These are phyloP conservation scores for Petasospora fabianii DNA, from an alignment of 1,139 yeast species.

Conservation along the genomic window DNA sequence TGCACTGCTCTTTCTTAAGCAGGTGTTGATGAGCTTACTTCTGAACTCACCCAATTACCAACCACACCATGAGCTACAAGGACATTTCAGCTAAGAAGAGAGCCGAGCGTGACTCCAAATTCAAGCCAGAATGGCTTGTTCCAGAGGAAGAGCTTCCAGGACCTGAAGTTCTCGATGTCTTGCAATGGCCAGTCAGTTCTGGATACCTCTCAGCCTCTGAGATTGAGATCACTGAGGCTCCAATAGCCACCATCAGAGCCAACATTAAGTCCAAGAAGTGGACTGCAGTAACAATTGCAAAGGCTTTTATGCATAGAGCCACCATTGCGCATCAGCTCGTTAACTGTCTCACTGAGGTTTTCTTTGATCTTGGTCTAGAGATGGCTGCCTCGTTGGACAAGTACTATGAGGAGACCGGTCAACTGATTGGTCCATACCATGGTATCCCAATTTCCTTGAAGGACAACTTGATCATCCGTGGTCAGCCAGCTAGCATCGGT, in stretches of 20 bases:
- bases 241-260: slow-evolving; percentile 27
- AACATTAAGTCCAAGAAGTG: slow-evolving; percentile 27
- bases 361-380: slow-evolving; percentile 36
- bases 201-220: slow-evolving; percentile 29
- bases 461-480: slow-evolving; percentile 46
- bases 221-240: slow-evolving; percentile 34
- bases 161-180: slow-evolving; percentile 36
- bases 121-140: slow-evolving; percentile 39
- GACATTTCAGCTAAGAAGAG: slow-evolving; percentile 36
- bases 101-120: slow-evolving; percentile 34
- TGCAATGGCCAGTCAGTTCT: slow-evolving; percentile 33
- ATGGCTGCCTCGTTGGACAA: slow-evolving; percentile 47
- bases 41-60: no score
- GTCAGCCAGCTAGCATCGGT: slow-evolving; percentile 45
- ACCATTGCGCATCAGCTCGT: not conserved
- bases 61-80: slow-evolving; percentile 23
- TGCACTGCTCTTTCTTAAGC: no score
- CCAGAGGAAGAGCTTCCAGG: no score
- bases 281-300: not conserved
- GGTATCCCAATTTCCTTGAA: slow-evolving; percentile 67
- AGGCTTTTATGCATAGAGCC: not conserved
- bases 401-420: slow-evolving; percentile 34
- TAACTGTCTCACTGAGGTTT: slow-evolving; percentile 21
- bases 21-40: no score
- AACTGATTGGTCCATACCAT: slow-evolving; percentile 53